Conservation (phyloP, 2,329 filamentous ascomycete genomes). For the Pseudohalonectria lignicola region DNA sequence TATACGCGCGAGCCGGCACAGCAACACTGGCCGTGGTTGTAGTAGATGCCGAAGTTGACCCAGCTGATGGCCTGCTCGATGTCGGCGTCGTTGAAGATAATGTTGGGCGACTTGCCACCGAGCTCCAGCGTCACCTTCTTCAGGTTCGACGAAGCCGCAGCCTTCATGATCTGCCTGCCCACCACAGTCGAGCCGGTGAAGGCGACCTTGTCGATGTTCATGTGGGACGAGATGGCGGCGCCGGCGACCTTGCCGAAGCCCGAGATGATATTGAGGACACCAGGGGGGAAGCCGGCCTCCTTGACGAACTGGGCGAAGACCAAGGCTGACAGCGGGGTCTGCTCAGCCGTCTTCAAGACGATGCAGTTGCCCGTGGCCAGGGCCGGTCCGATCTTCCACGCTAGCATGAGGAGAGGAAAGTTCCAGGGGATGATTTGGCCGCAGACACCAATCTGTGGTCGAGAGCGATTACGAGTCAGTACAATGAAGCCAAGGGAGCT, state of each 20-base stretch:
- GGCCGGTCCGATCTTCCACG: conserved; percentile 73
- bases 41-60: conserved; percentile 64
- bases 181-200: conserved; percentile 71
- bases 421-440: conserved; percentile 89
- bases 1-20: conserved; percentile 76
- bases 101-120: conserved; percentile 72
- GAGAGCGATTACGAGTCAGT: no score
- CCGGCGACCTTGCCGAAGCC: conserved; percentile 72
- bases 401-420: conserved; percentile 71
- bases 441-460: conserved; percentile 68
- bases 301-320: conserved; percentile 54
- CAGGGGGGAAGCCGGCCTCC: conserved; percentile 69
- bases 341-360: conserved; percentile 66
- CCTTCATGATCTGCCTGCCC: conserved; percentile 70
- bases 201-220: conserved; percentile 74
- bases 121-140: conserved; percentile 77
- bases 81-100: conserved; percentile 68
- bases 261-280: conserved; percentile 67
- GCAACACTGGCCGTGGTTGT: conserved; percentile 54
- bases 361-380: conserved; percentile 63
- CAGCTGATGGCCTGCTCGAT: conserved; percentile 68
- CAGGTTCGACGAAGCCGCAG: conserved; percentile 64
- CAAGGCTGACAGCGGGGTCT: conserved; percentile 62
- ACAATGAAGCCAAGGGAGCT: no score
- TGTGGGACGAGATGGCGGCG: conserved; percentile 64